These are phyloP conservation scores for Aspergillus cavernicola DNA, from an alignment of 495 filamentous ascomycete genomes.

Conservation along the genomic window DNA sequence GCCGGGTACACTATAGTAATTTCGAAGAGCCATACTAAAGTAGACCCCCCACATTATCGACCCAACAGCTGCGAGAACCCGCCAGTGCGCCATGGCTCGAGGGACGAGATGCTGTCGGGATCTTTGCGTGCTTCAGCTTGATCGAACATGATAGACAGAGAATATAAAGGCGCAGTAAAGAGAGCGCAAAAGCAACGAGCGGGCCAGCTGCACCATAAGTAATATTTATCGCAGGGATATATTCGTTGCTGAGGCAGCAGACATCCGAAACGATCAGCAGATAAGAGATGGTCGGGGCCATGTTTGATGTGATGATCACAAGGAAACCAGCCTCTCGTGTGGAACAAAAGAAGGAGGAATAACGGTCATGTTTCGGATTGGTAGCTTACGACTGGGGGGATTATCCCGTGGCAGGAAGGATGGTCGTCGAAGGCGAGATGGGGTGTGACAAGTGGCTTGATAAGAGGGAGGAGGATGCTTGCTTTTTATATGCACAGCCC, in stretches of 20 bases:
- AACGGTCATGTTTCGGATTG: conserved; percentile 1
- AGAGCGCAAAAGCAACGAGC: background rate
- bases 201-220: background rate
- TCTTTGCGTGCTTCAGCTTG: background rate
- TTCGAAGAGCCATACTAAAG: conserved; percentile 1
- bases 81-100: conserved; percentile 4
- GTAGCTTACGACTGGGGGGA: too few relatives aligned
- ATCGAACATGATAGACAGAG: background rate
- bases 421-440: too few relatives aligned
- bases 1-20: too few relatives aligned
- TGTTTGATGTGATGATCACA: background rate
- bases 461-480: too few relatives aligned
- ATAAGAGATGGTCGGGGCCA: background rate
- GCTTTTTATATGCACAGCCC: too few relatives aligned
- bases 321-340: background rate
- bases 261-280: background rate
- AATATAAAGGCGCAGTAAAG: background rate
- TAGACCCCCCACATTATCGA: background rate
- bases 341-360: background rate
- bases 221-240: background rate
- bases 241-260: background rate
- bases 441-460: too few relatives aligned
- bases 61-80: background rate
- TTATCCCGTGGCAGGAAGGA: too few relatives aligned
- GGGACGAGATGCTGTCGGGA: background rate